A percentile compares a stretch with the other conserved stretches of the same genome.
Conservation (phyloP, 1,139 yeast species). For the Yamadazyma spencermartinsiae region DNA sequence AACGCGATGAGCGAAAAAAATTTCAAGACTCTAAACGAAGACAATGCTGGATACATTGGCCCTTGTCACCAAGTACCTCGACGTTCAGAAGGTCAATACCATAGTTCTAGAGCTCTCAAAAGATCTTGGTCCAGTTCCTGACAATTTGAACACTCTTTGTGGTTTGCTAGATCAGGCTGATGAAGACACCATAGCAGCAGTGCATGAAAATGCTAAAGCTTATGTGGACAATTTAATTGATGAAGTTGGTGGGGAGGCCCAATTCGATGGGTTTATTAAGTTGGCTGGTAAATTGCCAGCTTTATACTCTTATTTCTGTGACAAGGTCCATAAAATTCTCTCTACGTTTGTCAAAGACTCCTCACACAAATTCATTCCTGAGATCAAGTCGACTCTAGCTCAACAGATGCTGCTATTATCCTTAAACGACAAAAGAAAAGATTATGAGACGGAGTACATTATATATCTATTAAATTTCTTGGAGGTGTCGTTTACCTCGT, state of each 20-base stretch:
- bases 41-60: not conserved
- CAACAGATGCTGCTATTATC: not conserved
- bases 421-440: not conserved
- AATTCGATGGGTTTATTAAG: conserved; percentile 18
- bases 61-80: conserved; percentile 31
- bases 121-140: conserved; percentile 17
- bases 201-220: conserved; percentile 22
- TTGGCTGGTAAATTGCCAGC: conserved; percentile 21
- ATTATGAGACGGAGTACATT: conserved; percentile 11
- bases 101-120: conserved; percentile 26
- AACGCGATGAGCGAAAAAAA: not conserved
- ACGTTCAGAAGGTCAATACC: conserved; percentile 23
- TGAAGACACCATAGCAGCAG: conserved; percentile 17
- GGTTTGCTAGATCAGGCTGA: conserved; percentile 35
- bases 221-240: conserved; percentile 18
- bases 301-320: conserved; percentile 20
- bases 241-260: conserved; percentile 8
- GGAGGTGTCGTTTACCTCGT: conserved; percentile 11
- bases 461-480: conserved; percentile 13
- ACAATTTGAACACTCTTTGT: conserved; percentile 26
- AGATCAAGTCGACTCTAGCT: conserved; percentile 8
- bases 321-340: conserved; percentile 15
- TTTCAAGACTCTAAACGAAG: not conserved
- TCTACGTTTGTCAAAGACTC: conserved; percentile 16
- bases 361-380: conserved; percentile 23